Evolutionary conservation across 2,329 filamentous ascomycete genomes (phyloP), one percentile per base, ranked within the genome.

Genomic region (Eutypella sp.): DNA sequence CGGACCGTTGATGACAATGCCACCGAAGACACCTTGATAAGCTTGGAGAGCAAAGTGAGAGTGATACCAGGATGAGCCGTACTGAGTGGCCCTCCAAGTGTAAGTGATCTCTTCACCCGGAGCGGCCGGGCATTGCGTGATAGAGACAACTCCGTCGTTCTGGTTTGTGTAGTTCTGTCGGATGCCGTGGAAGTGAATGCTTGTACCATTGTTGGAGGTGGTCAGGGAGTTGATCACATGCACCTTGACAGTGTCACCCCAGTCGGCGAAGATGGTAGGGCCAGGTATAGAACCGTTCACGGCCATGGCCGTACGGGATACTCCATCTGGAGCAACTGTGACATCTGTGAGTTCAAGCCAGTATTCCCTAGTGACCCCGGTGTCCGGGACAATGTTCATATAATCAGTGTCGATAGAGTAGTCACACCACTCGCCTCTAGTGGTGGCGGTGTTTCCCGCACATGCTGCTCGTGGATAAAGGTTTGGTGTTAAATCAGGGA

Each of bases 131-230:
- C 75, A 78, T 51, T 78, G 69, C 0, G 71, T 76, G 18, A 76
- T 62, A 6, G 63, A 64, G 1, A 59, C 65, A 4, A 82, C 79
- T 44, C 82, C 82, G 52, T 85, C 81, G 42, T 76, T 67, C 46
- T 75, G 66, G 52, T 73, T 76, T 40, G 69, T 76, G 55, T 72
- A 66, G 48, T 73, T 67, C 56, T 85, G 79, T 6, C 77, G 73
- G 27, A 85, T 66, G 19, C 80, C 82, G 54, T 85, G 81, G 65
- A 73, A 85, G 57, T 85, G 82, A 16, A 84, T 75, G 8, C 71
- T 71, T 7, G 79, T 84, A 25, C 80, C 79, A 49, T 85, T 84
- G 49, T 71, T 67, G 61, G 61, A 76, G 40, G 40, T 67, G 54
- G 50, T 38, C 29, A 71, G 47, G 2, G 58, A 58, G 58, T 83